phyloP scores from a whole-genome alignment of 768 basidiomycete species.

The Rhodotorula paludigena region DNA sequence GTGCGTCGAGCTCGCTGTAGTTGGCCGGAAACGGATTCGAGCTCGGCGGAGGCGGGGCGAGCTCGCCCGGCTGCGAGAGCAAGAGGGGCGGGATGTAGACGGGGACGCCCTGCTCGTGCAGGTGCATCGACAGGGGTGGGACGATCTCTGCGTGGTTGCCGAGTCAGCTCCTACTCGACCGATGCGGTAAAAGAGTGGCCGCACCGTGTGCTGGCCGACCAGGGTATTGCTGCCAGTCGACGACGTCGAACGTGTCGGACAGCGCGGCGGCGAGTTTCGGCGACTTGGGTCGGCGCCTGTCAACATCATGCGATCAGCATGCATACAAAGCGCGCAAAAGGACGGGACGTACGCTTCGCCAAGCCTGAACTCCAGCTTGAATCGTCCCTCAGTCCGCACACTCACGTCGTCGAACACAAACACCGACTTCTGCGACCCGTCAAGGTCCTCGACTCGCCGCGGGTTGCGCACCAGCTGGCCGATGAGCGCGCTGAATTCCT shows the following conservation, averaged over 20 bases:
- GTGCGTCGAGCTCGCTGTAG: not conserved
- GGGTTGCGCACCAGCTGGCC: slow-evolving; percentile 80
- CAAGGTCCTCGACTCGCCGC: slow-evolving; percentile 70
- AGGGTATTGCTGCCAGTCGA: slow-evolving; percentile 63
- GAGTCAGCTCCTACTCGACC: slow-evolving; percentile 31
- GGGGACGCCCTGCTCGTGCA: slow-evolving; percentile 58
- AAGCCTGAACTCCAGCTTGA: slow-evolving; percentile 64
- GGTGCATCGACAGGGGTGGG: slow-evolving; percentile 58
- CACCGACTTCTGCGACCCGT: slow-evolving; percentile 61
- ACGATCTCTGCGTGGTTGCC: slow-evolving; percentile 23
- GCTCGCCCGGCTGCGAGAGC: slow-evolving; percentile 1
- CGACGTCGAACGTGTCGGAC: slow-evolving; percentile 73
- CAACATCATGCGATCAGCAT: slow-evolving; percentile 26
- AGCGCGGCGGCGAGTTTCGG: slow-evolving; percentile 64
- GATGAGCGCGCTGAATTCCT: slow-evolving; percentile 61
- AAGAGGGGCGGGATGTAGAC: slow-evolving; percentile 52
- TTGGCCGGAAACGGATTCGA: slow-evolving; percentile 27
- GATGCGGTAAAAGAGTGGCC: slow-evolving; percentile 47
- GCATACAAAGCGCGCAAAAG: not conserved
- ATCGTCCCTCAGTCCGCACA: slow-evolving; percentile 70
- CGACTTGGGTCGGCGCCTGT: slow-evolving; percentile 58
- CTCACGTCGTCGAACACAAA: slow-evolving; percentile 89
- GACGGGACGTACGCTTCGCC: slow-evolving; percentile 58
- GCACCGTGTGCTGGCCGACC: slow-evolving; percentile 62
- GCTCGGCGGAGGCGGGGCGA: slow-evolving; percentile 19